Percentiles rank a stretch among this genome's conserved stretches.
Evolutionary conservation across 805 yeast genomes (phyloP).

Genomic region (Yamadazyma paraphyllophila): DNA sequence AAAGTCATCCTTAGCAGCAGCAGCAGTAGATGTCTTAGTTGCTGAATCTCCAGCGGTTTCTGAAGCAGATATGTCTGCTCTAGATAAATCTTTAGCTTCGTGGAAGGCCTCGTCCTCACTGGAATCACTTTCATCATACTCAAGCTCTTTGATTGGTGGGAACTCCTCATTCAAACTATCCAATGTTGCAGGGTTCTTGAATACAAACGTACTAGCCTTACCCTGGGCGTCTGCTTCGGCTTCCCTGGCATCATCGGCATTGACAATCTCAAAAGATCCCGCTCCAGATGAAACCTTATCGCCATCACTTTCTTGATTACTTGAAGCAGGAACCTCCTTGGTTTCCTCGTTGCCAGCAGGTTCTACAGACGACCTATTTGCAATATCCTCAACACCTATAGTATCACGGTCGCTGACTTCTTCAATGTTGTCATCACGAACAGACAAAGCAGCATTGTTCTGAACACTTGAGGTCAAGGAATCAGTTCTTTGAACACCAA

Average conservation of each 20-base stretch:
- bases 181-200: constrained; percentile 8
- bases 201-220: constrained; percentile 9
- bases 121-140: constrained; percentile 52
- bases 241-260: constrained; percentile 45
- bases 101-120: constrained; percentile 28
- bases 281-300: constrained; percentile 44
- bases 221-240: constrained; percentile 10
- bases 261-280: constrained; percentile 55
- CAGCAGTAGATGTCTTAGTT: not conserved
- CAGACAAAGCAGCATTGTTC: constrained; percentile 88
- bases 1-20: constrained; percentile 21
- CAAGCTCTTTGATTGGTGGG: constrained; percentile 60
- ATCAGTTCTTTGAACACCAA: constrained; percentile 60
- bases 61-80: constrained; percentile 3
- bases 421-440: constrained; percentile 65
- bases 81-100: constrained; percentile 12
- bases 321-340: constrained; percentile 14
- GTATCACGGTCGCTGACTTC: constrained; percentile 44
- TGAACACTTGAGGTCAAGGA: constrained; percentile 88
- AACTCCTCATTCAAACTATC: constrained; percentile 46
- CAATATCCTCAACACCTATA: constrained; percentile 26
- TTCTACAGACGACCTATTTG: constrained; percentile 14
- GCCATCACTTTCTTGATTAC: constrained; percentile 28
- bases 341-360: constrained; percentile 7
- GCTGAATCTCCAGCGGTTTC: not conserved